Percentiles rank a stretch among this genome's conserved stretches.
These are phyloP conservation scores for Tulasnella sp. DNA, from an alignment of 768 basidiomycete species.

Conservation along the genomic window DNA sequence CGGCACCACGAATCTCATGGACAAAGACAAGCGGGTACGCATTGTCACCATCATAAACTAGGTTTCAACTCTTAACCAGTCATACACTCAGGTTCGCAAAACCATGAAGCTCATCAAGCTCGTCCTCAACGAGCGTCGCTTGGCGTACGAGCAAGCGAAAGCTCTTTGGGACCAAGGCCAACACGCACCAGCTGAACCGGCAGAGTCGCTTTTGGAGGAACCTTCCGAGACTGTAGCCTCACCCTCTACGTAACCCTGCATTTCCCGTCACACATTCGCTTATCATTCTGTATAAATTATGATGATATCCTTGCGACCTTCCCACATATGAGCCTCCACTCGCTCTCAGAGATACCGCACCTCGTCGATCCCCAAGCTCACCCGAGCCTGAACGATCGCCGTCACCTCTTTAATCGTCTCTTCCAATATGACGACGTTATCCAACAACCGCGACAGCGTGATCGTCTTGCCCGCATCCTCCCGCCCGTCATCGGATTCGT, in stretches of 20 bases:
- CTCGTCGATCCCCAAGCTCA: constrained; percentile 74
- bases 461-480: constrained; percentile 30
- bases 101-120: constrained; percentile 95
- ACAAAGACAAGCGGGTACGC: constrained; percentile 14
- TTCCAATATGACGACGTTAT: constrained; percentile 90
- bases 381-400: constrained; percentile 71
- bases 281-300: not conserved
- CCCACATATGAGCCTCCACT: not conserved
- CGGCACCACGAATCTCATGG: not conserved
- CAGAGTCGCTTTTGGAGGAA: not conserved
- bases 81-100: constrained; percentile 60
- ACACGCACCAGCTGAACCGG: not conserved
- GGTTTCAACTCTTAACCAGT: not conserved
- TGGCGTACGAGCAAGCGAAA: constrained; percentile 65
- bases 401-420: constrained; percentile 90
- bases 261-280: not conserved
- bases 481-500: constrained; percentile 24
- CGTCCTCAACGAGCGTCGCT: constrained; percentile 78
- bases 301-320: not conserved
- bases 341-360: constrained; percentile 52
- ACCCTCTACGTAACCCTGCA: not conserved
- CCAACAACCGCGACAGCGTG: constrained; percentile 73
- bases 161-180: constrained; percentile 1
- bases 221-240: not conserved
- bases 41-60: not conserved